These are phyloP conservation scores for Globisporangium radiosum DNA, from an alignment of 352 stramenopile genomes.

Conservation along the genomic window DNA sequence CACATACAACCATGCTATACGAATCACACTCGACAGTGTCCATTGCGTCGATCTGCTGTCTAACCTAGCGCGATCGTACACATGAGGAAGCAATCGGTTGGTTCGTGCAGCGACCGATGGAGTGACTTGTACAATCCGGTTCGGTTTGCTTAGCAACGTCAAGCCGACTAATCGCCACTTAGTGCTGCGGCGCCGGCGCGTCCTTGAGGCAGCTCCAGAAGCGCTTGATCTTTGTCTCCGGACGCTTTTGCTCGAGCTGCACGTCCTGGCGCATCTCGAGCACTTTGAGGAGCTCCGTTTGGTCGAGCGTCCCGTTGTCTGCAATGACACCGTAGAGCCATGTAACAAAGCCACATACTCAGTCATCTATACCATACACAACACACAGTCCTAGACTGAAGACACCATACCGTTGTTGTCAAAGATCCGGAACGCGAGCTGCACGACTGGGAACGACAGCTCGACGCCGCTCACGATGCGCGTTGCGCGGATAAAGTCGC, in stretches of 20 bases:
- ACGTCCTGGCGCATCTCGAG: constrained; percentile 57
- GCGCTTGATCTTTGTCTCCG: constrained; percentile 11
- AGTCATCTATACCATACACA: neutral
- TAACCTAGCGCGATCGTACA: too few relatives aligned
- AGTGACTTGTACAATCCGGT: too few relatives aligned
- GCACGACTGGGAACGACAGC: constrained; percentile 57
- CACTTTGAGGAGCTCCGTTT: constrained; percentile 59
- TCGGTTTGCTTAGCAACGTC: neutral
- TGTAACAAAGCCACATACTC: neutral
- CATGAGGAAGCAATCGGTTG: too few relatives aligned
- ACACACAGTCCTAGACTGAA: neutral
- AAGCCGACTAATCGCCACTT: neutral
- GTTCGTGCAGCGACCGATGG: too few relatives aligned
- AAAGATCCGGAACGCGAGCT: constrained; percentile 73
- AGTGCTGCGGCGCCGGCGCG: constrained; percentile 1
- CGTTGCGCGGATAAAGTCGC: constrained; percentile 63
- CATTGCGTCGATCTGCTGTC: too few relatives aligned
- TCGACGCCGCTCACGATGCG: constrained; percentile 61
- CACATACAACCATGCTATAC: too few relatives aligned
- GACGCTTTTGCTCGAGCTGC: constrained; percentile 30
- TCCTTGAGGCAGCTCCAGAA: constrained; percentile 16
- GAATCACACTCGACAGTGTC: too few relatives aligned
- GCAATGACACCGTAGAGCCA: neutral
- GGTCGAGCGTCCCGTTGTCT: constrained; percentile 65
- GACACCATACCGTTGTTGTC: constrained; percentile 43